Evolutionary conservation across 805 yeast genomes (phyloP), one percentile per base, ranked within the genome.

Genomic region (Starmera quercuum): DNA sequence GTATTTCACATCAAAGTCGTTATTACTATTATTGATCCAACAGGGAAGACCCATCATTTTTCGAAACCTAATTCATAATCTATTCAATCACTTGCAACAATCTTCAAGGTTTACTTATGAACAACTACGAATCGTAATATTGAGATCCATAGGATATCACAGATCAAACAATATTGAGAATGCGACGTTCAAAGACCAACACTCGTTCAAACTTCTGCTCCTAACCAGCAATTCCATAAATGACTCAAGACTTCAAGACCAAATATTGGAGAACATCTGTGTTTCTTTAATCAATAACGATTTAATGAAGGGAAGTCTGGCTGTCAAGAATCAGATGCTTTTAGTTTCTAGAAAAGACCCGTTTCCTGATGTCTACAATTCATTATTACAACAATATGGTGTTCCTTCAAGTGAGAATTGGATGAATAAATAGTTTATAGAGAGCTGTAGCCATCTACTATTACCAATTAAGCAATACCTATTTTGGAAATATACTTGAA

Each of bases 281-380:
- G 58, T 71, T 11, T 54, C 72, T 2, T 44, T 77, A n/a, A 66
- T 73, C 26, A 79, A 73, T 39, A 72, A 71, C 36, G 72, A 69
- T 35, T 47, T 74, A 13, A 44, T 77, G 23, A 71, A 66, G 39
- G 82, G 78, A 0, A 75, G 75, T 37, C 46, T 73, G 0, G 57
- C 64, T 23, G 61, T 73, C 1, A 51, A 64, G 23, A 48, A 59
- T 8, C 54, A 64, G 26, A 53, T 59, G 5, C 57, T 66, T 3
- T 58, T 72, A 0, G 47, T 71, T 8, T 63, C 72, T 20, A 68
- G 62, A 34, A 51, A 55, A 8, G 60, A 59, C 16, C 67, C 68
- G 3, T 71, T 71, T 41, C 69, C 75, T 1, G 38, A 46, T 10
- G 41, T 51, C 4, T 45, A 33, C 30, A 35, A 38, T 5, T 27